Evolutionary conservation across 495 filamentous ascomycete species (phyloP).

Genomic region (Penicillium turbatum): DNA sequence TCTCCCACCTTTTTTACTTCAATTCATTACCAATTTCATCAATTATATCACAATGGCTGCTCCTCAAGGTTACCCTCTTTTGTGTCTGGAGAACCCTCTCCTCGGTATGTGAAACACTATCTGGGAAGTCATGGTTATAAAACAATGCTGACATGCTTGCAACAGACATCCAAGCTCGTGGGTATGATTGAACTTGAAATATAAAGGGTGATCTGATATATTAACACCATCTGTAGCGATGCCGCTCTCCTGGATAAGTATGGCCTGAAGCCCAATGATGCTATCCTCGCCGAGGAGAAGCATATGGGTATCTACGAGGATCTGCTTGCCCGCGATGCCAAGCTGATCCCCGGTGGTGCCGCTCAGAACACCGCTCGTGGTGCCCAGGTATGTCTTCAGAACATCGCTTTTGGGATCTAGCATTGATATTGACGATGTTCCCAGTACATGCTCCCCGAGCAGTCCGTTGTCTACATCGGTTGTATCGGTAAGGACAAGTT

Average conservation of each 20-base stretch:
- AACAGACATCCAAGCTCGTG: conserved; percentile 86
- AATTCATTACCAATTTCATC: conserved; percentile 3
- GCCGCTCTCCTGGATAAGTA: conserved; percentile 85
- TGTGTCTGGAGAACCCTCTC: conserved; percentile 94
- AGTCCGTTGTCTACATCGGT: conserved; percentile 87
- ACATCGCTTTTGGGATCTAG: background rate
- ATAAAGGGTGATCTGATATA: conserved; percentile 4
- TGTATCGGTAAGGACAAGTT: conserved; percentile 91
- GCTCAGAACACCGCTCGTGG: conserved; percentile 98
- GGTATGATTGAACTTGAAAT: conserved; percentile 40
- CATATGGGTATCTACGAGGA: conserved; percentile 90
- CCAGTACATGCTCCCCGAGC: conserved; percentile 82
- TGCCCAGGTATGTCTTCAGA: conserved; percentile 57
- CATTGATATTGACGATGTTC: conserved; percentile 6
- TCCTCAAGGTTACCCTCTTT: conserved; percentile 70
- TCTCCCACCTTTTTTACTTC: conserved; percentile 16
- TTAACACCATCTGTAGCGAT: conserved; percentile 35
- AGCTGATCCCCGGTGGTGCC: conserved; percentile 92
- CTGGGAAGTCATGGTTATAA: conserved; percentile 3
- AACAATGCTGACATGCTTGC: conserved; percentile 13
- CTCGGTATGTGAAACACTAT: conserved; percentile 60
- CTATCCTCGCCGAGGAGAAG: conserved; percentile 91
- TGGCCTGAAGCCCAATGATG: conserved; percentile 88
- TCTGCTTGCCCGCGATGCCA: conserved; percentile 79
- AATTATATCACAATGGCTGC: conserved; percentile 56